Conservation (phyloP, 768 basidiomycete genomes). For the Cystobasidium onofrii region DNA sequence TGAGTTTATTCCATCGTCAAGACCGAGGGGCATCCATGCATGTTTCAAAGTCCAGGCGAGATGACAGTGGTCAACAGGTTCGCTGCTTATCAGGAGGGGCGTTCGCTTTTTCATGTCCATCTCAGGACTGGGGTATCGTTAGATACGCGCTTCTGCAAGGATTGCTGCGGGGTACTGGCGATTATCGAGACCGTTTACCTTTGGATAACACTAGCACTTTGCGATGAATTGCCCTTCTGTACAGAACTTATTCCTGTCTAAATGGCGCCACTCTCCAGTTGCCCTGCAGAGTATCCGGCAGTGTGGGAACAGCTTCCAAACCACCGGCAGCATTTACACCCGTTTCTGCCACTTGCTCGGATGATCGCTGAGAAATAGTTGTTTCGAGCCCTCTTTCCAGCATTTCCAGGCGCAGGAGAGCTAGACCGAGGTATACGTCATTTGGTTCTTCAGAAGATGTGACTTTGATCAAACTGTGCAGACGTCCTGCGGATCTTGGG, state of each 20-base stretch:
- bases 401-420: conserved; percentile 26
- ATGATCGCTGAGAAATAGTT: background rate
- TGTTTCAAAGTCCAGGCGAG: too few species aligned
- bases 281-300: background rate
- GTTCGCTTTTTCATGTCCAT: too few species aligned
- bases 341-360: background rate
- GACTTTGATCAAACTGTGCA: conserved; percentile 17
- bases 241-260: background rate
- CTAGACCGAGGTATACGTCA: conserved; percentile 21
- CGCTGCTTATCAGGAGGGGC: too few species aligned
- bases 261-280: background rate
- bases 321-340: conserved; percentile 27
- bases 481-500: conserved; percentile 25
- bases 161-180: too few species aligned
- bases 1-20: too few species aligned
- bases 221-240: too few species aligned
- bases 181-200: too few species aligned
- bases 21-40: too few species aligned
- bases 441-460: conserved; percentile 14
- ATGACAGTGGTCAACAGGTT: too few species aligned
- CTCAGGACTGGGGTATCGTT: too few species aligned
- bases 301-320: background rate
- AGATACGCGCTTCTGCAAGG: too few species aligned
- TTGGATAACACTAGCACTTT: too few species aligned
- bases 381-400: conserved; percentile 4